Evolutionary conservation across 495 filamentous ascomycete species (phyloP).

Genomic region (Penicillium antarcticum): DNA sequence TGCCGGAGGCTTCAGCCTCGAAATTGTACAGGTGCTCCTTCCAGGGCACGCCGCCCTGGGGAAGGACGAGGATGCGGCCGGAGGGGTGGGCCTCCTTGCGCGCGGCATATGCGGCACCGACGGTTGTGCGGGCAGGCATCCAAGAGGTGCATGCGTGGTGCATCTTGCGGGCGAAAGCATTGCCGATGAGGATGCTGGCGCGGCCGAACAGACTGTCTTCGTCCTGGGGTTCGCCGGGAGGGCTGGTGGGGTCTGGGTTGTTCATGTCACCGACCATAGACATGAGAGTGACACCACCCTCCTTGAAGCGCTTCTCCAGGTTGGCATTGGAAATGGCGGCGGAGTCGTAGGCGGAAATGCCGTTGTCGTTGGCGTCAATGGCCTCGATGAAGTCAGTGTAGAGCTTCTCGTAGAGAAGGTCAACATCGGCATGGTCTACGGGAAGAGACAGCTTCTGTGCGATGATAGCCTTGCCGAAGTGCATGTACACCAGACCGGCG

Average conservation of each 20-base stretch:
- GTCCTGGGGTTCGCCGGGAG: constrained; percentile 57
- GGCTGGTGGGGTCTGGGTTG: constrained; percentile 41
- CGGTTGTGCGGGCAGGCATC: constrained; percentile 81
- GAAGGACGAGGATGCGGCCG: constrained; percentile 78
- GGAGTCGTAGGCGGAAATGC: constrained; percentile 75
- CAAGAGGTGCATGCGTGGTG: constrained; percentile 55
- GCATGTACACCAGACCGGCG: constrained; percentile 91
- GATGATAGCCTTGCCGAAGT: constrained; percentile 84
- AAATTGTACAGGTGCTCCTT: constrained; percentile 92
- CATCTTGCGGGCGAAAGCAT: constrained; percentile 77
- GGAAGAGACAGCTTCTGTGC: constrained; percentile 60
- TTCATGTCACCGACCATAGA: constrained; percentile 84
- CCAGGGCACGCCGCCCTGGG: constrained; percentile 78
- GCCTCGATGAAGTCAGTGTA: constrained; percentile 95
- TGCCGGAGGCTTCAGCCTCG: constrained; percentile 57
- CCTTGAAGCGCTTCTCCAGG: constrained; percentile 73
- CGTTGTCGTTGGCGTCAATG: constrained; percentile 96
- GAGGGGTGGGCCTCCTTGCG: constrained; percentile 63
- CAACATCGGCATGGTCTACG: constrained; percentile 61
- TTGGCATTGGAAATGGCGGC: constrained; percentile 58
- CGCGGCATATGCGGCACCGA: constrained; percentile 64
- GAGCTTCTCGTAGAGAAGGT: constrained; percentile 77
- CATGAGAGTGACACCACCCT: constrained; percentile 77
- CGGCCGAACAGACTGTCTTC: constrained; percentile 78
- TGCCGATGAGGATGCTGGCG: constrained; percentile 78